Evolutionary conservation across 306 rosid species (phyloP).

Genomic region (Heteromeles arbutifolia): DNA sequence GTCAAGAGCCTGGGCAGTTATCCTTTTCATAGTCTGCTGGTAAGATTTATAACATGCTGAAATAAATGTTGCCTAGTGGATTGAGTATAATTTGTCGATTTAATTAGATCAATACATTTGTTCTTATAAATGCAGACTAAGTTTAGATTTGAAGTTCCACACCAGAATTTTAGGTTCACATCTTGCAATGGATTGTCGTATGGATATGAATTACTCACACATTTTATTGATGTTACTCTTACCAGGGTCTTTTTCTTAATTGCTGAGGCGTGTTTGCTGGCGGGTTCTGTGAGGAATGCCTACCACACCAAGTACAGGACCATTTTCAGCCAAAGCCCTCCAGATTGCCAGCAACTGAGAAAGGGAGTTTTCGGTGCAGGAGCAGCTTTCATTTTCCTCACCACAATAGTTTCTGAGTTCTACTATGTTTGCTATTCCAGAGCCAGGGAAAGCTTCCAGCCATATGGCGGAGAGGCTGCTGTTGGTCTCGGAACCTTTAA

Average conservation of each 20-base stretch:
- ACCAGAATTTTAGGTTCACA: not conserved
- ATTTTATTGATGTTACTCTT: not conserved
- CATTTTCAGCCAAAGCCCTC: conserved; percentile 21
- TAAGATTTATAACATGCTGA: conserved; percentile 22
- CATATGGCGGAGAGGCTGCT: conserved; percentile 58
- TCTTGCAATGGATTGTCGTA: not conserved
- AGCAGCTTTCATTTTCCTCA: conserved; percentile 74
- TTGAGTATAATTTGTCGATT: not conserved
- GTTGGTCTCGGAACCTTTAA: conserved; percentile 89
- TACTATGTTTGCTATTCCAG: conserved; percentile 79
- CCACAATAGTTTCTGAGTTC: conserved; percentile 57
- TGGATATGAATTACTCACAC: conserved; percentile 2
- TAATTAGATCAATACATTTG: not conserved
- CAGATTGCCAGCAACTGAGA: conserved; percentile 67
- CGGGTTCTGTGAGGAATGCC: conserved; percentile 89
- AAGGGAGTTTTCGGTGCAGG: conserved; percentile 92
- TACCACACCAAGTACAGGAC: conserved; percentile 84
- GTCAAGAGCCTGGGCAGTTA: conserved; percentile 76
- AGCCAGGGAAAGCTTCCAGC: conserved; percentile 69
- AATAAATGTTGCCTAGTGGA: not conserved
- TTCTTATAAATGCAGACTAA: not conserved
- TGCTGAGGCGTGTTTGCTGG: conserved; percentile 83
- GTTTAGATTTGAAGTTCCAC: not conserved
- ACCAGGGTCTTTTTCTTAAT: conserved; percentile 85
- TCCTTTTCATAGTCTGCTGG: conserved; percentile 95